Evolutionary conservation across 305 asterid genomes (phyloP), one percentile per base, ranked within the genome.

Genomic region (Fraxinus greggii): DNA sequence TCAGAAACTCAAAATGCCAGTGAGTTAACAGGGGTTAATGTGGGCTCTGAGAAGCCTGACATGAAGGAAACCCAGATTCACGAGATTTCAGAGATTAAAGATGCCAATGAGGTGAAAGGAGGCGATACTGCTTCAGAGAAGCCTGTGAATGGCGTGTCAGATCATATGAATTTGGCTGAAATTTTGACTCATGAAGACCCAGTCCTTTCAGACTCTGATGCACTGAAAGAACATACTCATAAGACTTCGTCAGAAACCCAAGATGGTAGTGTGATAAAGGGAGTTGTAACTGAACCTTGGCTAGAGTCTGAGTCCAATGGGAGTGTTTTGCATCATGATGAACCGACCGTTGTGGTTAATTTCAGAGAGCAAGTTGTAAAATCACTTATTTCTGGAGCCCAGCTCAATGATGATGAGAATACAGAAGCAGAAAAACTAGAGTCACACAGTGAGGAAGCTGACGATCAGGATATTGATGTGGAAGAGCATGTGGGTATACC

Each of bases 241-340:
- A 87, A 80, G 82, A 63, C 85, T 81, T 45, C 87, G 32, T 36
- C 67, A 54, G 92, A 85, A 74, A 51, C 79, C 79, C 86, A 83
- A 87, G 90, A 88, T 83, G 90, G 83, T n/a, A 79, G 84, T 82
- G 90, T 54, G 79, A 79, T 65, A 26, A 67, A 86, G 74, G 85
- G 35, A 79, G 87, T 83, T 86, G 85, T 65, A 80, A 72, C 73
- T 76, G 85, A 31, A 72, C 81, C 84, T 23, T 77, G 81, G 74
- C 79, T 83, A 80, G 89, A 83, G 36, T 83, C 84, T 13, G 79
- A 83, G 79, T 88, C 85, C 73, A 86, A 78, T 81, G 88, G 84
- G 65, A 86, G 88, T 80, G 76, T 48, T 82, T 29, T 82, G 23
- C 88, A 70, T 65, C 87, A 75, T 33, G 79, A 82, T 10, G 89